phyloP scores from a whole-genome alignment of 2,329 filamentous ascomycete species.

The Hymenoscyphus albidus region DNA sequence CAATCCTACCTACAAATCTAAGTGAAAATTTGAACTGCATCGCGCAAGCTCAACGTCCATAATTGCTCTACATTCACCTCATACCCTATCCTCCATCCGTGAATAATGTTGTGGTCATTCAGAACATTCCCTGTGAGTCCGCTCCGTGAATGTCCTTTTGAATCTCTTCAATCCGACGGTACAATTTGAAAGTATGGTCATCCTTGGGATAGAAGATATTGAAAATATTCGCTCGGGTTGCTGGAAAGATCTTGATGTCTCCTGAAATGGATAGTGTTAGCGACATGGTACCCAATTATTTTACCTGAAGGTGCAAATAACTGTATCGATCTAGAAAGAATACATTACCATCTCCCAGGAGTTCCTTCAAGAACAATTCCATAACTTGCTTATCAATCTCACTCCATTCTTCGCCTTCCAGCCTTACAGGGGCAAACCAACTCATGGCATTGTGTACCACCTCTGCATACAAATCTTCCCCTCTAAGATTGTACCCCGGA shows the following conservation, averaged over 20 bases:
- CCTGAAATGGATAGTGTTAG: neutral
- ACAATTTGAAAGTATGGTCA: neutral
- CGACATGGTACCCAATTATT: neutral
- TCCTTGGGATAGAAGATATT: neutral
- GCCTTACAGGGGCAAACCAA: neutral
- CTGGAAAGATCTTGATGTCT: neutral
- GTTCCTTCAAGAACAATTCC: neutral
- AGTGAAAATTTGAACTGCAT: neutral
- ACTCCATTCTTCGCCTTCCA: neutral
- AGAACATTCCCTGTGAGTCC: neutral
- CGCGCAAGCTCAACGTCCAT: neutral
- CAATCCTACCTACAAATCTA: neutral
- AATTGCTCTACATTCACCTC: neutral
- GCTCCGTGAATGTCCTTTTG: neutral
- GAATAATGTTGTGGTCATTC: neutral
- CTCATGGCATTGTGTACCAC: neutral
- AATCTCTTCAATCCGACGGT: neutral
- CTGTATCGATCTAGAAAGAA: neutral
- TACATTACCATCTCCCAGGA: neutral
- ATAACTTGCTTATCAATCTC: neutral
- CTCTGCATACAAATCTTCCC: neutral
- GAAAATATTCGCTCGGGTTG: neutral
- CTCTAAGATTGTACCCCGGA: neutral
- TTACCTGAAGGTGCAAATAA: neutral
- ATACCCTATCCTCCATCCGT: neutral